A percentile compares a stretch with the other conserved stretches of the same genome.
phyloP scores from a whole-genome alignment of 441 rosid genomes.

The Erodium trifolium region DNA sequence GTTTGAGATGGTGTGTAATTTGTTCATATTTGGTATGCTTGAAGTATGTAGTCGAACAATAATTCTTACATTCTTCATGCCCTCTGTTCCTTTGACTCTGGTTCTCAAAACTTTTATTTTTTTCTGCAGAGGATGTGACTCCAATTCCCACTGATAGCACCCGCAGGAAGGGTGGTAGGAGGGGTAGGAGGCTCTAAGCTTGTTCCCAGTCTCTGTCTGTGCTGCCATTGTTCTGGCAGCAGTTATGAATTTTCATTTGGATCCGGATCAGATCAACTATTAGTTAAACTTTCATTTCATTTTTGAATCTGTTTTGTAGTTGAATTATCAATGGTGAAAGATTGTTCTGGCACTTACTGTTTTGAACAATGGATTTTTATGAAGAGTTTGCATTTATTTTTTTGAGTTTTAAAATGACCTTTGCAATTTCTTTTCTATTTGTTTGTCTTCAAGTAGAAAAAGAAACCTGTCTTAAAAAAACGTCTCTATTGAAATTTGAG shows the following conservation, averaged over 20 bases:
- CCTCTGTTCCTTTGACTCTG: neutral
- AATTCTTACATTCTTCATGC: neutral
- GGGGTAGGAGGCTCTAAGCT: slow-evolving; percentile 1
- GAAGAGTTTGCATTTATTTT: neutral
- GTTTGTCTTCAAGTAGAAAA: no score
- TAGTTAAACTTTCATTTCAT: neutral
- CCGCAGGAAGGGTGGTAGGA: neutral
- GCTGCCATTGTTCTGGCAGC: neutral
- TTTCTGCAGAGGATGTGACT: neutral
- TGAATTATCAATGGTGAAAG: neutral
- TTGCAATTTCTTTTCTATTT: neutral
- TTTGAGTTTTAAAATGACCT: neutral
- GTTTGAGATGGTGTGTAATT: neutral
- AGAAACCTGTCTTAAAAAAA: no score
- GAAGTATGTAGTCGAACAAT: no score
- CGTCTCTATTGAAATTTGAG: no score
- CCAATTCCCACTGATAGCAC: neutral
- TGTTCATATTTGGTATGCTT: no score
- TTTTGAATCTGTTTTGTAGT: neutral
- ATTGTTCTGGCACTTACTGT: neutral
- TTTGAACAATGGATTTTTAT: neutral
- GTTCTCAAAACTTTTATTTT: neutral
- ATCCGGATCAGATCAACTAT: neutral
- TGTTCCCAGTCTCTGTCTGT: neutral
- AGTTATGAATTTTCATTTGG: neutral